A percentile compares a stretch with the other conserved stretches of the same genome.
Conservation (phyloP, 148 eudicot genomes). For the Salicornia ramosissima region DNA sequence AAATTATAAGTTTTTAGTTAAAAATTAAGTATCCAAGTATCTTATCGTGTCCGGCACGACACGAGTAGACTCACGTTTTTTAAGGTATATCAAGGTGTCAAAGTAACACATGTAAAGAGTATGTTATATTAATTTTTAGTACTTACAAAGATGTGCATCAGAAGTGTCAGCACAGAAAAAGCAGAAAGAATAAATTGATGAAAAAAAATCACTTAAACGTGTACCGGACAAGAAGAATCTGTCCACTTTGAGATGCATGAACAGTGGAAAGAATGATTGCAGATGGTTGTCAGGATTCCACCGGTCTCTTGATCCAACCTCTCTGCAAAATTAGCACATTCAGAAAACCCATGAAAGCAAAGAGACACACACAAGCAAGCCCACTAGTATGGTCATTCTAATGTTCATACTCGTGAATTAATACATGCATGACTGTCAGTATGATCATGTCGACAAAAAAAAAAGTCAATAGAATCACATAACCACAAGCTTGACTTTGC, state of each 20-base stretch:
- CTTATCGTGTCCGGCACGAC: no score
- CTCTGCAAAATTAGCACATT: constrained; percentile 44
- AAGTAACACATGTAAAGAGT: no score
- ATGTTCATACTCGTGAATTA: background rate
- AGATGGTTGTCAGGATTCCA: constrained; percentile 87
- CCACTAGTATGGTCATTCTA: background rate
- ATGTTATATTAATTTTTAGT: background rate
- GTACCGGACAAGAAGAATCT: constrained; percentile 97
- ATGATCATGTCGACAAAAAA: background rate
- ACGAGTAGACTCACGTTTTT: no score
- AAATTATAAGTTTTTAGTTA: no score
- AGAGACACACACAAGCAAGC: background rate
- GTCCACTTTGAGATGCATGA: constrained; percentile 97
- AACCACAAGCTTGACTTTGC: no score
- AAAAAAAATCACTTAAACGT: constrained; percentile 13
- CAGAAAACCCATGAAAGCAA: constrained; percentile 1
- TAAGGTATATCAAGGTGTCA: no score
- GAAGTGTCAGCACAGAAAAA: background rate
- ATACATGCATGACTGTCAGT: background rate
- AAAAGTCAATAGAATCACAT: no score
- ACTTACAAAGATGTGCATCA: background rate
- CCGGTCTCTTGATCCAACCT: constrained; percentile 82
- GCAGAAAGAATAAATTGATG: background rate
- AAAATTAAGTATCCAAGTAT: no score
- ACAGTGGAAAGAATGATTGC: constrained; percentile 97